Evolutionary conservation across 2,329 filamentous ascomycete genomes (phyloP), one percentile per base, ranked within the genome.

Genomic region (Pseudocercospora fuligena): DNA sequence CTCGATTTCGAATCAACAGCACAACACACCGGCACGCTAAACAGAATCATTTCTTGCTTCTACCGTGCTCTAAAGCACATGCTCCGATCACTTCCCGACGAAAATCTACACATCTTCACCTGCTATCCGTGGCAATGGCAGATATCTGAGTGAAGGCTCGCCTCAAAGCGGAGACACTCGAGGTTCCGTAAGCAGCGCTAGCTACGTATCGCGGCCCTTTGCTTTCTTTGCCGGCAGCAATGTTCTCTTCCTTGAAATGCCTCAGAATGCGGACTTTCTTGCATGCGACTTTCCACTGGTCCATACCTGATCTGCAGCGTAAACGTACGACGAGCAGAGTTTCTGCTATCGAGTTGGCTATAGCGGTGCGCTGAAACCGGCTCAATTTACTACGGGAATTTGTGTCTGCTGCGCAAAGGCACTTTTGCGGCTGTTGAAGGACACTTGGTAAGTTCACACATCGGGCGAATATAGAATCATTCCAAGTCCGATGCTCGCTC

Each of bases 341-440:
- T 19, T 16, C 51, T 27, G 51, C 51, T 14, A 33, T 31, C 27
- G 27, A 56, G 27, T 31, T 56, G 51, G 27, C 27, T 8, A 56
- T 56, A 12, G 51, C 51, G 27, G 19, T 33, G 51, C 27, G 16
- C 51, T 56, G 51, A 56, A 56, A 56, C 51, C 51, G 27, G 51
- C 27, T 31, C 51, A 56, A 29, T 31, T 51, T 21, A 16, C 14
- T 14, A 16, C 47, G 47, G 40, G 40, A 19, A 43, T 43, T 43
- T 43, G 40, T 43, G 40, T 43, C 40, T 43, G 40, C 40, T n/a
- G 40, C 40, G 40, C 6, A 43, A 4, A 43, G 40, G n/a, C 40
- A n/a, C n/a, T n/a, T 9, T 43, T 43, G 40, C 21, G 21, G 47
- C 47, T 25, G 9, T 19, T 19, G 40, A 43, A 19, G 40, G 40